These are phyloP conservation scores for Linum trigynum DNA, from an alignment of 345 rosid genomes.

Conservation along the genomic window DNA sequence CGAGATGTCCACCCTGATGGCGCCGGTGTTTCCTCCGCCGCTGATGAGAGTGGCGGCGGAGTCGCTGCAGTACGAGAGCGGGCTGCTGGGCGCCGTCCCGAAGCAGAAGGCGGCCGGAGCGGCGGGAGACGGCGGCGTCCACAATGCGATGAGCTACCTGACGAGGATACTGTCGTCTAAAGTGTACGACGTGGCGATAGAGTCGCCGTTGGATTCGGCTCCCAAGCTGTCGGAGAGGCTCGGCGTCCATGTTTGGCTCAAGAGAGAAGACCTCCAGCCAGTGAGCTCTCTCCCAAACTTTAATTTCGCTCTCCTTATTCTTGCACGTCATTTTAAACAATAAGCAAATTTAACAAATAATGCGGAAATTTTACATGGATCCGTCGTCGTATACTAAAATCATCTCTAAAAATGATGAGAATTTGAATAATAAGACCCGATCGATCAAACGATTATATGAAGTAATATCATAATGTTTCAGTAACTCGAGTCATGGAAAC, in stretches of 20 bases:
- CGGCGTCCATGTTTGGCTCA: constrained; percentile 61
- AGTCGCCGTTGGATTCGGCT: constrained; percentile 67
- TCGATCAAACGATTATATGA: no score
- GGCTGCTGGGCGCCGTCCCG: constrained; percentile 75
- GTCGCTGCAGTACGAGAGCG: constrained; percentile 67
- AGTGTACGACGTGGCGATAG: constrained; percentile 76
- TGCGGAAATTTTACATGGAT: no score
- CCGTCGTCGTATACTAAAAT: no score
- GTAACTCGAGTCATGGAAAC: no score
- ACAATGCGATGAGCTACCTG: constrained; percentile 49
- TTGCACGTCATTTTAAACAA: no score
- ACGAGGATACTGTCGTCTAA: constrained; percentile 65
- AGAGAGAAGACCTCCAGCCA: constrained; percentile 85
- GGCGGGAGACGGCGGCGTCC: constrained; percentile 23
- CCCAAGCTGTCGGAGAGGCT: constrained; percentile 56
- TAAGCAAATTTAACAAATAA: no score
- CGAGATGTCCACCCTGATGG: background rate
- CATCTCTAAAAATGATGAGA: no score
- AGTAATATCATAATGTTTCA: no score
- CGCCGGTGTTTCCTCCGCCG: background rate
- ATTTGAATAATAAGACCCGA: no score
- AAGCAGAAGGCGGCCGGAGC: constrained; percentile 5
- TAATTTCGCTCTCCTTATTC: no score
- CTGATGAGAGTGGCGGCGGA: constrained; percentile 35
- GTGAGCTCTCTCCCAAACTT: constrained; percentile 22